Percentiles rank a stretch among this genome's conserved stretches.
phyloP scores from a whole-genome alignment of 495 filamentous ascomycete species.

The Schizothecium vesticola region DNA sequence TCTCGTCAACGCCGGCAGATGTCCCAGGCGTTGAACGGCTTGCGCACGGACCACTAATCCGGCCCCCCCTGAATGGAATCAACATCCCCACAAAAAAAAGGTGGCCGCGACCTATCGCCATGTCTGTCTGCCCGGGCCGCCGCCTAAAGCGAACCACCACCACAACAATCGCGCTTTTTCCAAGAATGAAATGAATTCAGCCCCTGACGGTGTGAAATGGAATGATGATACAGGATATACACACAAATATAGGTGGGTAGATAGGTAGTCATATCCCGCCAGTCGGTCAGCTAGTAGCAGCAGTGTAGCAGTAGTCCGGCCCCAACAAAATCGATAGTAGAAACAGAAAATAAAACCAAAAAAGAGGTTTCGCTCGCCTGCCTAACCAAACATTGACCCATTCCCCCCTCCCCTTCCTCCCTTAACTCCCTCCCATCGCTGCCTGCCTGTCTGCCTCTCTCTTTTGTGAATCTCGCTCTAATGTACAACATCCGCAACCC shows the following conservation, averaged over 20 bases:
- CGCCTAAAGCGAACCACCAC: too few relatives aligned
- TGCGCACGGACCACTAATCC: background rate
- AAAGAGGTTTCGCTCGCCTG: background rate
- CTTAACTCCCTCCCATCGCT: background rate
- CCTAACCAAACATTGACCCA: background rate
- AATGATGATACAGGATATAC: background rate
- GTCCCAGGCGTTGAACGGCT: too few relatives aligned
- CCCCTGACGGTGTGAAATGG: background rate
- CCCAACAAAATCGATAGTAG: background rate
- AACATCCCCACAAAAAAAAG: background rate
- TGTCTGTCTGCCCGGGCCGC: too few relatives aligned
- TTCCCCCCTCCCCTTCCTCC: too few relatives aligned
- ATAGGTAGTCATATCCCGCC: too few relatives aligned
- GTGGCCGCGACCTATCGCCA: background rate
- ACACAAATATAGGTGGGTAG: background rate
- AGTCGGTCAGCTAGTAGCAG: too few relatives aligned
- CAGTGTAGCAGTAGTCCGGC: too few relatives aligned
- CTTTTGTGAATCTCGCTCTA: background rate
- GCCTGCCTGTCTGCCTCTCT: background rate
- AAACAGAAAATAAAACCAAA: background rate
- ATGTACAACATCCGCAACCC: background rate
- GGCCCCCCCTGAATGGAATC: background rate
- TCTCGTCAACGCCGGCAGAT: too few relatives aligned
- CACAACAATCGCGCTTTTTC: background rate
- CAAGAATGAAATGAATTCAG: too few relatives aligned